Evolutionary conservation across 2,329 filamentous ascomycete species (phyloP).

Genomic region (Sordariomycetes sp.): DNA sequence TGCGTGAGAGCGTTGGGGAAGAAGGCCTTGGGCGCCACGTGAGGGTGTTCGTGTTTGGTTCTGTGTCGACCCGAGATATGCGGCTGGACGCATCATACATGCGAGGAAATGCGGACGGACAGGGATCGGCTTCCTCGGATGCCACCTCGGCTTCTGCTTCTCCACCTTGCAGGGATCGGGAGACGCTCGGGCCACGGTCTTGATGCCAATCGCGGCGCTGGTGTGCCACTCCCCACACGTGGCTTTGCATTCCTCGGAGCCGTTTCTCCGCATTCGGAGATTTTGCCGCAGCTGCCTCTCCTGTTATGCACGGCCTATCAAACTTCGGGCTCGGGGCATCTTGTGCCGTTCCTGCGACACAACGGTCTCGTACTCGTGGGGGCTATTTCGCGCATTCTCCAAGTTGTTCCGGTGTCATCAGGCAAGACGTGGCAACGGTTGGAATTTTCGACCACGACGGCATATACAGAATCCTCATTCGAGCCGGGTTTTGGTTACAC

Average conservation of each 20-base stretch:
- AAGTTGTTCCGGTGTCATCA: no score
- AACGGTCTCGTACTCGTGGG: background rate
- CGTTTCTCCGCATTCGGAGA: background rate
- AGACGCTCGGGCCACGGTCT: background rate
- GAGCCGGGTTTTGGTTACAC: no score
- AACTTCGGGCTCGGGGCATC: background rate
- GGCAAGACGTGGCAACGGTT: no score
- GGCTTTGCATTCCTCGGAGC: background rate
- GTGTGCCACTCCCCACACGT: background rate
- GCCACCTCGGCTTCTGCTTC: background rate
- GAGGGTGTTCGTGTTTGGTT: background rate
- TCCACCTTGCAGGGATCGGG: background rate
- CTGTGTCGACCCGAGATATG: background rate
- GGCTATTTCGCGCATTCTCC: slow-evolving; percentile 22
- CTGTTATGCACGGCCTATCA: background rate
- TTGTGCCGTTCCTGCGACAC: background rate
- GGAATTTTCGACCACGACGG: no score
- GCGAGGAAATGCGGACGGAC: background rate
- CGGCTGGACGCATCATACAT: background rate
- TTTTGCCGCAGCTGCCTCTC: background rate
- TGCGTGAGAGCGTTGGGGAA: background rate
- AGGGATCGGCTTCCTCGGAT: background rate
- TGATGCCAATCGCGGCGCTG: background rate
- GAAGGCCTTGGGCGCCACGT: background rate
- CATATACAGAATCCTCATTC: no score